Percentiles rank a stretch among this genome's conserved stretches.
Conservation (phyloP, 352 stramenopile genomes). For the Aphanomyces invadans region DNA sequence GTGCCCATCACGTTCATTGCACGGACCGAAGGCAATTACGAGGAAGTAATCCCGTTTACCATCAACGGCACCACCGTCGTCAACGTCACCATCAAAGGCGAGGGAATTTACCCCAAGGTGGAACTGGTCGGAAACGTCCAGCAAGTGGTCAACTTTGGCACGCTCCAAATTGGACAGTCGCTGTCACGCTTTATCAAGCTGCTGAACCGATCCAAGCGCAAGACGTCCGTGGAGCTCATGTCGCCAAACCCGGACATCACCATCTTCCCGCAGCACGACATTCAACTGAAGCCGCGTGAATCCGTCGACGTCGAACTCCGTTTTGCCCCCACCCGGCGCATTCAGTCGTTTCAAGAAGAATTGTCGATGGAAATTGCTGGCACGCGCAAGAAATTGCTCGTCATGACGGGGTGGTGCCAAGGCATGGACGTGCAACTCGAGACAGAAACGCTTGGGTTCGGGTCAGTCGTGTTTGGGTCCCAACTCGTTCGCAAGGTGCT, state of each 20-base stretch:
- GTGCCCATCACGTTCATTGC: constrained; percentile 85
- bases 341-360: constrained; percentile 55
- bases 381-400: constrained; percentile 63
- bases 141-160: constrained; percentile 72
- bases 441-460: constrained; percentile 85
- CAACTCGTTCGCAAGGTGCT: constrained; percentile 74
- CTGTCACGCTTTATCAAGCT: constrained; percentile 63
- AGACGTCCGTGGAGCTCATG: constrained; percentile 57
- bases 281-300: constrained; percentile 71
- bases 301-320: constrained; percentile 61
- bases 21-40: constrained; percentile 68
- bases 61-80: constrained; percentile 84
- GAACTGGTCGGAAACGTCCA: constrained; percentile 86
- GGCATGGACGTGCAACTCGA: constrained; percentile 88
- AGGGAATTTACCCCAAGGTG: constrained; percentile 69
- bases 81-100: constrained; percentile 58
- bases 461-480: constrained; percentile 81
- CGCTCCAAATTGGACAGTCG: constrained; percentile 74
- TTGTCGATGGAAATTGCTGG: constrained; percentile 58
- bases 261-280: constrained; percentile 52
- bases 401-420: constrained; percentile 75
- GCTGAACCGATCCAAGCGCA: constrained; percentile 79
- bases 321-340: constrained; percentile 61
- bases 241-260: constrained; percentile 36
- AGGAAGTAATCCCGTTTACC: constrained; percentile 84